Evolutionary conservation across 1,139 yeast species (phyloP), one percentile per base, ranked within the genome.

Genomic region (Candida neerlandica): DNA sequence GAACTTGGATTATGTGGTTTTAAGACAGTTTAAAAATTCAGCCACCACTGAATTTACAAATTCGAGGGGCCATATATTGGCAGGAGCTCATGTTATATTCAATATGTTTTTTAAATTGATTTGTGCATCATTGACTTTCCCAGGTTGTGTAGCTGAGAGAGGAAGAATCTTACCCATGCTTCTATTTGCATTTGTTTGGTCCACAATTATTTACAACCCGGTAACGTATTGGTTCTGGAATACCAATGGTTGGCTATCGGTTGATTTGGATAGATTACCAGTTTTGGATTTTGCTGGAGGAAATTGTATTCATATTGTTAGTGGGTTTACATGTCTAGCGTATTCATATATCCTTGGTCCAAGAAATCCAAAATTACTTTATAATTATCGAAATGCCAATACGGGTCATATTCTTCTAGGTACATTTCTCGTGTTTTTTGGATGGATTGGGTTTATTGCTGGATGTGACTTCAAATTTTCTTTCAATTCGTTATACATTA

Each of bases 161-260:
- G 88, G 86, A 1, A 58, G 86, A 43, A 55, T 82, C 1, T 49
- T 76, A 12, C 86, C 87, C 1, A 76, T 82, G 70, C 52, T 80
- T 6, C 66, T 82, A 10, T 83, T 83, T 56, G 48, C 79, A n/a
- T 69, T 80, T 44, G 58, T 72, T 18, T 83, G 88, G 87, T 73
- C 83, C 10, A 67, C 75, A 3, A 62, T 82, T 11, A 80, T 83
- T n/a, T 83, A 83, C 59, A 82, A 82, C 57, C 88, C 88, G 0
- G 77, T 82, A 1, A 82, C 84, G 2, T 82, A 81, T 60, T 83
- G 88, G 88, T 77, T 82, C 56, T 83, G 88, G 88, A 82, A 82
- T 60, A 56, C 64, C 9, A 65, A 75, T 49, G 88, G 88, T 2
- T 83, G 87, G 87, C 71, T 82, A 32, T 70, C 77, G 1, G 63